Base-by-base conservation (phyloP, 1,284 basidiomycete genomes). In the Retiboletus flavoniger region DNA sequence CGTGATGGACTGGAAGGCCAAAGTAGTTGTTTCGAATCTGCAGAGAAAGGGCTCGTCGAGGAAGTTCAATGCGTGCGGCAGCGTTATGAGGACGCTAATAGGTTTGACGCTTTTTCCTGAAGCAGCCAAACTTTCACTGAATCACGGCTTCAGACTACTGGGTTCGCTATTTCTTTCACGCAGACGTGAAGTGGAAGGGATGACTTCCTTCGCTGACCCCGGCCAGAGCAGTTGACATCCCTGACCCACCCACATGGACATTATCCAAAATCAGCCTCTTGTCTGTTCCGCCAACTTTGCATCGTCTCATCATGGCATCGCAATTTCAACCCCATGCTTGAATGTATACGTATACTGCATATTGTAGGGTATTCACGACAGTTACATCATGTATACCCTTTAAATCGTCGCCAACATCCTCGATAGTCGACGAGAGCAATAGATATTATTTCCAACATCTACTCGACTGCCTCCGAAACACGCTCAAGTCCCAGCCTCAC, bases 31-130 rank as follows among this genome's bases (percentile, higher is more conserved):
- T n/a, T 46, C 11, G 47, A 14, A 5, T 19, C 36, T 43, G 24
- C 17, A 34, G 46, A 45, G 17, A 61, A 56, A 31, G 53, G 56
- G 29, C 46, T 68, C 24, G 38, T 59, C 42, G 51, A 63, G 35
- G 80, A 81, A 60, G 72, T 69, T 0, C 64, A 73, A 47, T 68
- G 63, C 26, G 85, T 88, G 16, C 76, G 76, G 42, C 76, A 82
- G 51, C 77, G 75, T 17, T 90, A 90, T 54, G 84, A 84, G 63
- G 79, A 79, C 51, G 75, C 75, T 1, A 90, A 90, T 65, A 84
- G 75, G 87, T 86, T 48, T 49, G 68, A 57, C 56, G 47, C 36
- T 41, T 34, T 48, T 16, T 47, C 50, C 43, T 46, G 34, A 42
- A 21, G 24, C 26, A 35, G 17, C 39, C 42, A 31, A 5, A 21